Percentiles rank a stretch among this genome's conserved stretches.
phyloP scores from a whole-genome alignment of 78 protist species.

The Bodo saltans region DNA sequence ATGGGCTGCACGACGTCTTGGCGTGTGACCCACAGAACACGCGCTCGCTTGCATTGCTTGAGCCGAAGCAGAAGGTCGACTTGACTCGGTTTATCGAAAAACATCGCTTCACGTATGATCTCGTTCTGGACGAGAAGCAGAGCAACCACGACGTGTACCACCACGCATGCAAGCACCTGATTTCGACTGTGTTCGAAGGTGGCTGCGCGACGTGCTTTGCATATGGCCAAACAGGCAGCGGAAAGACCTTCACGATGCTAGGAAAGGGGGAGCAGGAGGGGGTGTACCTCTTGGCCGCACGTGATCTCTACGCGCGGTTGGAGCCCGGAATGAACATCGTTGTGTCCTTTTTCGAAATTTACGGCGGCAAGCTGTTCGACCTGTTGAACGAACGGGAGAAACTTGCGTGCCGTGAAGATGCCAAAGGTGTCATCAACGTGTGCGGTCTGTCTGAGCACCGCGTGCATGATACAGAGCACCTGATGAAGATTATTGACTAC shows the following conservation, averaged over 20 bases:
- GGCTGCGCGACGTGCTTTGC: conserved; percentile 93
- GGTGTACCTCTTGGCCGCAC: conserved; percentile 68
- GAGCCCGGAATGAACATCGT: conserved; percentile 20
- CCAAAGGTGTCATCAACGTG: conserved; percentile 60
- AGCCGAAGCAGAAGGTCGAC: conserved; percentile 74
- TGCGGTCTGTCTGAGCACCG: conserved; percentile 69
- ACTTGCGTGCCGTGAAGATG: conserved; percentile 77
- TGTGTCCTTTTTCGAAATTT: conserved; percentile 82
- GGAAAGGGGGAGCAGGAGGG: conserved; percentile 53
- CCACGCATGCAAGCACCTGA: conserved; percentile 25
- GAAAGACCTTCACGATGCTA: conserved; percentile 81
- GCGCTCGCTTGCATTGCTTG: conserved; percentile 36
- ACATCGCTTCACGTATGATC: conserved; percentile 80
- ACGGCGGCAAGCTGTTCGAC: conserved; percentile 85
- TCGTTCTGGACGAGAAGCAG: conserved; percentile 70
- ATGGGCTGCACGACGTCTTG: conserved; percentile 14
- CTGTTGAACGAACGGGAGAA: conserved; percentile 67
- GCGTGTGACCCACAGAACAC: background rate
- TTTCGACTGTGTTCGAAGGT: conserved; percentile 59
- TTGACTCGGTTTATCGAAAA: conserved; percentile 68
- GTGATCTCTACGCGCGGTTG: conserved; percentile 70
- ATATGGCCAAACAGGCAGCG: conserved; percentile 94
- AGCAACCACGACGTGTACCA: conserved; percentile 53
- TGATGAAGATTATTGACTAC: conserved; percentile 60
- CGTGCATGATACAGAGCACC: conserved; percentile 42